Evolutionary conservation across 2,329 filamentous ascomycete genomes (phyloP).

Genomic region (Trichoderma simmonsii): DNA sequence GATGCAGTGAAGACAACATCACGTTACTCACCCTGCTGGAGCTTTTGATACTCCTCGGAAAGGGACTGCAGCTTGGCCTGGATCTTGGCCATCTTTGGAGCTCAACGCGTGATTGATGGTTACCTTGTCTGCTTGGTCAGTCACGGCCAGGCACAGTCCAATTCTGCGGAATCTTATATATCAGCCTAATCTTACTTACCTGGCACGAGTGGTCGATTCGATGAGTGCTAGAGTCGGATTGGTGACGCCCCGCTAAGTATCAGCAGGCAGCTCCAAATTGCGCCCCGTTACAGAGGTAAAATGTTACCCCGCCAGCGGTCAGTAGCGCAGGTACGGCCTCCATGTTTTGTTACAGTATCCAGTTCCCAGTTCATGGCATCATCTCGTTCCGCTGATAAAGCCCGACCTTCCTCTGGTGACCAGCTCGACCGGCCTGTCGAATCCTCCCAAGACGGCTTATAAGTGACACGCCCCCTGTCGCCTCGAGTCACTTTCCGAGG

Average conservation of each 20-base stretch:
- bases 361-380: not conserved
- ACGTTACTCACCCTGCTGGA: constrained; percentile 69
- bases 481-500: not conserved
- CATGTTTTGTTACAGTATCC: not conserved
- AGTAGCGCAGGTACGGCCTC: constrained; percentile 12
- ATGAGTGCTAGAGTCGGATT: not conserved
- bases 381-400: constrained; percentile 1
- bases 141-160: not conserved
- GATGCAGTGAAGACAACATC: not conserved
- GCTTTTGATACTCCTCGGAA: constrained; percentile 81
- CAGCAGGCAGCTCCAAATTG: constrained; percentile 7
- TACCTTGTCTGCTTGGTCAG: not conserved
- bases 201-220: not conserved
- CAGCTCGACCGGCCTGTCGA: not conserved
- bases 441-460: not conserved
- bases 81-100: constrained; percentile 59
- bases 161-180: not conserved
- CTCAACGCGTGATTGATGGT: not conserved
- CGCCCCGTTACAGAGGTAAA: constrained; percentile 19
- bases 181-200: constrained; percentile 8
- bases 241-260: constrained; percentile 18
- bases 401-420: not conserved
- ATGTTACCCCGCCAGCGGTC: constrained; percentile 20
- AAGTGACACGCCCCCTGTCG: not conserved
- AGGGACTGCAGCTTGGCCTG: constrained; percentile 78